phyloP scores from a whole-genome alignment of 116 monocot genomes.

The Papilionanthe hybrid region DNA sequence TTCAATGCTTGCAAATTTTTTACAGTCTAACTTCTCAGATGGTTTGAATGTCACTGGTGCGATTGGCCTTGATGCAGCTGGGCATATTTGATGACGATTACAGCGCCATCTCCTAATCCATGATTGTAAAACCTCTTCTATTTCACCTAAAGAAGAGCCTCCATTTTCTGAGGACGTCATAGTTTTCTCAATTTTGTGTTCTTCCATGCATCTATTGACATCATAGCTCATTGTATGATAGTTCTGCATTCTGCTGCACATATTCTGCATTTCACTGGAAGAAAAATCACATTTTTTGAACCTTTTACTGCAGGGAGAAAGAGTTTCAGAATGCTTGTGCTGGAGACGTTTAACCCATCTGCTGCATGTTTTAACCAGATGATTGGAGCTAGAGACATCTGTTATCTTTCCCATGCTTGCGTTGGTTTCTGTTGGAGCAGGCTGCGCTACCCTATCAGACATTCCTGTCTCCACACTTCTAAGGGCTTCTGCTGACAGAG shows the following conservation, averaged over 20 bases:
- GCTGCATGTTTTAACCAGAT: not conserved
- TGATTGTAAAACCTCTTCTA: not conserved
- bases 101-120: conserved; percentile 1
- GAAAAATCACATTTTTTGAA: too few relatives aligned
- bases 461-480: not conserved
- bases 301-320: not conserved
- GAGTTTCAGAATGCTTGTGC: not conserved
- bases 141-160: not conserved
- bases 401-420: not conserved
- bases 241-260: too few relatives aligned
- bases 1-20: not conserved
- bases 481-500: not conserved
- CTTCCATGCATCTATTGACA: too few relatives aligned
- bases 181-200: not conserved
- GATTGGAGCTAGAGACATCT: not conserved
- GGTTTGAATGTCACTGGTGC: not conserved
- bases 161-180: not conserved
- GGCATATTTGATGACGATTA: not conserved
- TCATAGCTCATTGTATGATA: too few relatives aligned
- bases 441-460: not conserved
- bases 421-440: not conserved
- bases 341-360: conserved; percentile 2
- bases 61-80: too few relatives aligned
- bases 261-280: too few relatives aligned
- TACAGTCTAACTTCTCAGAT: not conserved